A percentile compares a stretch with the other conserved stretches of the same genome.
Evolutionary conservation across 2,329 filamentous ascomycete species (phyloP).

Genomic region (Malbranchea zuffiana): DNA sequence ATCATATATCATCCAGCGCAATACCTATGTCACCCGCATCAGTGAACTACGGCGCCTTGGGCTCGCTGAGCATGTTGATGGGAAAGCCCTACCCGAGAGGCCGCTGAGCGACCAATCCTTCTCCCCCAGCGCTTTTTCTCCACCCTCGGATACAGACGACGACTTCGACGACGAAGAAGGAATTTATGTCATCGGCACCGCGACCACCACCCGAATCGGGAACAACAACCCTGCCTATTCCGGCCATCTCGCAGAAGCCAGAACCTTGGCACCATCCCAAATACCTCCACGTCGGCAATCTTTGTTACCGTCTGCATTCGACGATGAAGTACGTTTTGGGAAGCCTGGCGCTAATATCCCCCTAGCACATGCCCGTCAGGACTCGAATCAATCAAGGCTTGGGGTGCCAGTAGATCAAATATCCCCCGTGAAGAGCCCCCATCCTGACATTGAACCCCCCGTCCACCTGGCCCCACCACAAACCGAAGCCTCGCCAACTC

Average conservation of each 20-base stretch:
- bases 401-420: too few species aligned
- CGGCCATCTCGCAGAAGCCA: slow-evolving; percentile 18
- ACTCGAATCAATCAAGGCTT: too few species aligned
- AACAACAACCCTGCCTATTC: slow-evolving; percentile 29
- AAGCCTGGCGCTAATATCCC: too few species aligned
- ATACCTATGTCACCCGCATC: slow-evolving; percentile 83
- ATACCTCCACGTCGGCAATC: slow-evolving; percentile 31
- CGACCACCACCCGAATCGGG: slow-evolving; percentile 44
- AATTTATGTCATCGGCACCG: slow-evolving; percentile 41
- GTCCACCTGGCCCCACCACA: too few species aligned
- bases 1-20: slow-evolving; percentile 47
- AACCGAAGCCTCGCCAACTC: too few species aligned
- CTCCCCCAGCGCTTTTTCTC: slow-evolving; percentile 33
- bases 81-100: slow-evolving; percentile 66
- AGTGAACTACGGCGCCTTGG: slow-evolving; percentile 68
- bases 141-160: slow-evolving; percentile 13
- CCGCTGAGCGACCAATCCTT: slow-evolving; percentile 52
- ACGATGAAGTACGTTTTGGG: slow-evolving; percentile 19
- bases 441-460: too few species aligned
- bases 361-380: too few species aligned
- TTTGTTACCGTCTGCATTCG: slow-evolving; percentile 26
- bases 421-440: too few species aligned
- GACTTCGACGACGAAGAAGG: slow-evolving; percentile 22
- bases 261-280: slow-evolving; percentile 20
- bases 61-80: slow-evolving; percentile 42